Evolutionary conservation across 495 filamentous ascomycete genomes (phyloP).

Genomic region (Trichoderma erinaceum): DNA sequence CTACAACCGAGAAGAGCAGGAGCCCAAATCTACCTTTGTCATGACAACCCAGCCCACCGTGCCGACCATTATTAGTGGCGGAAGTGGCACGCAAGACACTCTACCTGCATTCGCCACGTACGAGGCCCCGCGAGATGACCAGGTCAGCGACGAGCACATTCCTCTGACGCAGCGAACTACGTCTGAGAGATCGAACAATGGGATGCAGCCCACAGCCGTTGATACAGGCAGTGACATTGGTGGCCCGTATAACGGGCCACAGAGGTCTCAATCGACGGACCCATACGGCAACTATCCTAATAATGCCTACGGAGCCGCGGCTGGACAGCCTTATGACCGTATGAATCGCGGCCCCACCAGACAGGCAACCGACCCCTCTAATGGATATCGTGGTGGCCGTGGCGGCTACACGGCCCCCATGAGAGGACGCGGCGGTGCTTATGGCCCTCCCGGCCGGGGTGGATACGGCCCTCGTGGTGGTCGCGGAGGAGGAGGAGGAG

Average conservation of each 20-base stretch:
- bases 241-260: constrained; percentile 24
- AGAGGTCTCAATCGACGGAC: constrained; percentile 43
- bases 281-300: constrained; percentile 61
- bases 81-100: constrained; percentile 48
- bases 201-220: constrained; percentile 17
- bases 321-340: constrained; percentile 55
- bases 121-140: constrained; percentile 56
- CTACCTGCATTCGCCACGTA: constrained; percentile 72
- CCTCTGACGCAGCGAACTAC: constrained; percentile 66
- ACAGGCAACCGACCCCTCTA: constrained; percentile 46
- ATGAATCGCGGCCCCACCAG: constrained; percentile 44
- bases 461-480: constrained; percentile 36
- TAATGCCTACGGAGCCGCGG: constrained; percentile 40
- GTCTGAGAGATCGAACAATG: constrained; percentile 41
- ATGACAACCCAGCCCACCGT: constrained; percentile 48
- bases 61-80: constrained; percentile 44
- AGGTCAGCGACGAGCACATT: constrained; percentile 69
- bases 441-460: constrained; percentile 24
- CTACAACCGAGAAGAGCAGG: constrained; percentile 65
- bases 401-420: constrained; percentile 39
- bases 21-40: constrained; percentile 29
- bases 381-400: constrained; percentile 46
- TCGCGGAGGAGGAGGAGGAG: constrained; percentile 37
- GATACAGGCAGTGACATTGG: constrained; percentile 25
- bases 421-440: constrained; percentile 24